Conservation (phyloP, 2,329 filamentous ascomycete genomes). For the Ascochyta rabiei region DNA sequence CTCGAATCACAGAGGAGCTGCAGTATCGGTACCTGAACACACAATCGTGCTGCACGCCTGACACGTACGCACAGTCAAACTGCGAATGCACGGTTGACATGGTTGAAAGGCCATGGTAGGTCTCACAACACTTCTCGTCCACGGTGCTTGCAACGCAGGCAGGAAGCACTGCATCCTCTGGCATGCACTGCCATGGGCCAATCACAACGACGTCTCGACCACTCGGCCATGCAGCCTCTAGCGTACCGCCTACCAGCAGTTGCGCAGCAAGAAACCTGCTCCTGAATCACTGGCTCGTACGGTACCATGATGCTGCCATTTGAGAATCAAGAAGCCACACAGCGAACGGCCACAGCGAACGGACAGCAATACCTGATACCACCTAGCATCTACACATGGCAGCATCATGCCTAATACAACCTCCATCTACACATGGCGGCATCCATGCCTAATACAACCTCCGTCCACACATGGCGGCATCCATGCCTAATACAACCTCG, state of each 20-base stretch:
- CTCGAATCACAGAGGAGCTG: background rate
- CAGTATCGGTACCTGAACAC: constrained; percentile 4
- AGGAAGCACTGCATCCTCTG: constrained; percentile 3
- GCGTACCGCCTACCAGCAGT: constrained; percentile 5
- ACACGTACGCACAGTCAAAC: no score
- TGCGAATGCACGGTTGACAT: constrained; percentile 10
- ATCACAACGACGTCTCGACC: background rate
- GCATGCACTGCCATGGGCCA: constrained; percentile 10
- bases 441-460: no score
- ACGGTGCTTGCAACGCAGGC: background rate
- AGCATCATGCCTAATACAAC: no score
- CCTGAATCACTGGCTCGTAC: constrained; percentile 3
- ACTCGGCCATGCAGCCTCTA: background rate
- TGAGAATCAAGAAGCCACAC: background rate
- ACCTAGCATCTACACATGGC: no score
- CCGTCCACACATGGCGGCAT: no score
- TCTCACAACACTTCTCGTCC: constrained; percentile 4
- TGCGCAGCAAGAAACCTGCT: constrained; percentile 4
- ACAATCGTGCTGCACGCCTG: constrained; percentile 1
- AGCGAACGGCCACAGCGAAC: background rate
- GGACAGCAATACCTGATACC: background rate
- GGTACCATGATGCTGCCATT: constrained; percentile 4
- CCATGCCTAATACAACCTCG: no score
- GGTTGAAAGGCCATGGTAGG: constrained; percentile 4
- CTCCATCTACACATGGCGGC: no score